Conservation (phyloP, 2,329 filamentous ascomycete genomes). For the Botrytis sinoallii region DNA sequence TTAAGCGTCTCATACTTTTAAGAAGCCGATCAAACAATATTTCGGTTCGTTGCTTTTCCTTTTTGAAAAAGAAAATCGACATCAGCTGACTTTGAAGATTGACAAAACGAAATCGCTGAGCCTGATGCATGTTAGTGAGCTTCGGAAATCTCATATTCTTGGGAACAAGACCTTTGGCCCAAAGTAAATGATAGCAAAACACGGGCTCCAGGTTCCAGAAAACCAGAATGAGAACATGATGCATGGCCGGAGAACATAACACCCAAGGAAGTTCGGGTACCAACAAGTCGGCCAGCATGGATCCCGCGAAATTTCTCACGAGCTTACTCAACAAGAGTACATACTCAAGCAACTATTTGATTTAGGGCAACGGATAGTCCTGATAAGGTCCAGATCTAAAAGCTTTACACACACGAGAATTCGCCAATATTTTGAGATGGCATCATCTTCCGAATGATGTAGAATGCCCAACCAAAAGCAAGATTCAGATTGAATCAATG, state of each 20-base stretch:
- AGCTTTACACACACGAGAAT: neutral
- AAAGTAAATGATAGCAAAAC: neutral
- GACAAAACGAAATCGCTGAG: neutral
- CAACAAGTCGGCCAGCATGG: neutral
- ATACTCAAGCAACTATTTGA: neutral
- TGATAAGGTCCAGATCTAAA: neutral
- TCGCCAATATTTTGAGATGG: neutral
- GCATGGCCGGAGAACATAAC: neutral
- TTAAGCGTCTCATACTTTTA: neutral
- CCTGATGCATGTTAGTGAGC: neutral
- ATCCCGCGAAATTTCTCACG: neutral
- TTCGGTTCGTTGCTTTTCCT: neutral
- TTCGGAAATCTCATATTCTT: neutral
- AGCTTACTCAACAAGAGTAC: neutral
- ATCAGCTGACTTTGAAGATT: neutral
- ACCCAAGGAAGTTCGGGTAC: neutral
- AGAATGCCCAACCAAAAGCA: too few species aligned
- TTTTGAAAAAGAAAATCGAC: neutral
- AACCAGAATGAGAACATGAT: neutral
- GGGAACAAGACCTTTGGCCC: neutral
- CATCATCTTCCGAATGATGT: neutral
- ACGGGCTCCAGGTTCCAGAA: neutral
- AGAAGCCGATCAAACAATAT: neutral
- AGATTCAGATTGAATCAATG: neutral
- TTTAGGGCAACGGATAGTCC: neutral